phyloP scores from a whole-genome alignment of 805 yeast genomes.

The Nematodospora valgi region DNA sequence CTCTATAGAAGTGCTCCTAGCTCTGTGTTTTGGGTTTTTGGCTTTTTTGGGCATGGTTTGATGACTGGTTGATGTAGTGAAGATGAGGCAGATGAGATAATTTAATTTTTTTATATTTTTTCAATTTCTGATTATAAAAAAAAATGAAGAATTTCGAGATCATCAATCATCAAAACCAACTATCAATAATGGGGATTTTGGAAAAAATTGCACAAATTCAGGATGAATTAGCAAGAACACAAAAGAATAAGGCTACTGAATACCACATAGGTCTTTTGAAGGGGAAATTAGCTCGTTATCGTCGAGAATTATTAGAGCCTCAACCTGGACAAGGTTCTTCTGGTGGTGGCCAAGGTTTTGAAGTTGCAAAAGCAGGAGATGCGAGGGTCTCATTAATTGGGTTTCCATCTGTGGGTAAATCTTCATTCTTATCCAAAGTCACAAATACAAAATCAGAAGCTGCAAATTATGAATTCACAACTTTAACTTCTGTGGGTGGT shows the following conservation, averaged over 20 bases:
- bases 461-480: slow-evolving; percentile 93
- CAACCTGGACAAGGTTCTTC: slow-evolving; percentile 70
- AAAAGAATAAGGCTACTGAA: slow-evolving; percentile 96
- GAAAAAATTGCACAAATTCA: slow-evolving; percentile 88
- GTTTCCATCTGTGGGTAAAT: slow-evolving; percentile 96
- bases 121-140: not conserved
- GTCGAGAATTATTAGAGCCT: slow-evolving; percentile 90
- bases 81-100: slow-evolving; percentile 3
- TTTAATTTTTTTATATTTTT: slow-evolving; percentile 1
- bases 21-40: slow-evolving; percentile 11
- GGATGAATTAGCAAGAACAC: slow-evolving; percentile 91
- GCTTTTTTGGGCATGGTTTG: slow-evolving; percentile 16
- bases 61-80: no score
- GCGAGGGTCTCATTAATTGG: slow-evolving; percentile 95
- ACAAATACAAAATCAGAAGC: slow-evolving; percentile 94
- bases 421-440: slow-evolving; percentile 82
- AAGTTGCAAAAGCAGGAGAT: slow-evolving; percentile 93
- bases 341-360: slow-evolving; percentile 85
- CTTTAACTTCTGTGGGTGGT: slow-evolving; percentile 95
- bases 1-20: slow-evolving; percentile 19
- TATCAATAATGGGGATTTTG: slow-evolving; percentile 22
- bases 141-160: no score
- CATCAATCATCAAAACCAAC: no score
- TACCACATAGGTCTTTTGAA: slow-evolving; percentile 91
- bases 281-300: slow-evolving; percentile 89